Base-by-base conservation (phyloP, 768 basidiomycete genomes). In the Wakefieldia striispora region DNA sequence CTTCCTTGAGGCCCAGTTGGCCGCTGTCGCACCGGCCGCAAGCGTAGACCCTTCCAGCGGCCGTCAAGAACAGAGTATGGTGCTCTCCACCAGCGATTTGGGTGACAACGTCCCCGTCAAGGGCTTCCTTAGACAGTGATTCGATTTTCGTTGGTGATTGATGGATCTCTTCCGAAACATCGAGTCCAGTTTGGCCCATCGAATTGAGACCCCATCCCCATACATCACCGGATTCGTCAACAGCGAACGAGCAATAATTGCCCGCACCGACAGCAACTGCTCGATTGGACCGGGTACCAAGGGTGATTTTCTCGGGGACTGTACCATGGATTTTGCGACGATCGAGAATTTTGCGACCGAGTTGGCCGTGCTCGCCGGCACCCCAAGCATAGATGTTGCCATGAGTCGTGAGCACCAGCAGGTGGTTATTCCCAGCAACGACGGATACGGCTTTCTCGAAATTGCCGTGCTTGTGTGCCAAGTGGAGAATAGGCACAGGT, bases 121-220 rank as follows among this genome's bases (percentile, higher is more conserved):
- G 79, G 37, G 79, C 78, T 35, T 73, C 69, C 58, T 79, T 82
- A 71, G 80, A 79, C 9, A 93, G 77, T 6, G 78, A 72, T 41
- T 75, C 67, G n/a, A 93, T 82, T 46, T 76, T 81, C 56, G 73
- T 77, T 1, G 90, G 90, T 1, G 79, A 68, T 49, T 79, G 77
- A 13, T 33, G 33, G 33, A 91, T 78, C 46, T 84, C 73, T 40
- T 66, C 72, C 73, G 61, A 59, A 53, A 68, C 63, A 8, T 72
- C 75, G 0, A 86, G 84, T 27, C 88, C 89, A 1, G 81, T 82
- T 68, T 91, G 89, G 24, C 87, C 94, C 85, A 79, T 88, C 69
- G 75, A 90, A 68, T 98, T 97, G 51, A 94, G 74, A n/a, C 95
- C 95, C 95, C 95, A 97, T 12, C 83, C 92, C 84, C 86, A 97